phyloP scores from a whole-genome alignment of 2,329 filamentous ascomycete species.

The Diaporthe caulivora region DNA sequence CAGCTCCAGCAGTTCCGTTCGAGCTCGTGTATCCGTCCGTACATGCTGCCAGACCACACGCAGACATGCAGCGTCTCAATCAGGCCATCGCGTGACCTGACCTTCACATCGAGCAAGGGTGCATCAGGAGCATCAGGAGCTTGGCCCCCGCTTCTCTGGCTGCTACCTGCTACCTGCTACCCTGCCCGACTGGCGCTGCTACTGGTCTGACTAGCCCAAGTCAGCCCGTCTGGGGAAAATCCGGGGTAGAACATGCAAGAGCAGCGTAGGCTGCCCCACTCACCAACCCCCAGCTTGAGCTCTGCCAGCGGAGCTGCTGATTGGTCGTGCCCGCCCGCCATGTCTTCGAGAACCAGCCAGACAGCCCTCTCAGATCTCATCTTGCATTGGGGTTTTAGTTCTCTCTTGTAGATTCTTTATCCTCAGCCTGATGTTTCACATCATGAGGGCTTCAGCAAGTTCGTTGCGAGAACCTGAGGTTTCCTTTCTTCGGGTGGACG shows the following conservation, averaged over 20 bases:
- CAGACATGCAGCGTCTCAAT: not conserved
- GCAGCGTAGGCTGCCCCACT: conserved; percentile 24
- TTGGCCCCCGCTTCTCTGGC: not conserved
- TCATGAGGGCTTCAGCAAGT: not conserved
- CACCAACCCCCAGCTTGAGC: conserved; percentile 3
- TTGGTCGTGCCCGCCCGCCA: not conserved
- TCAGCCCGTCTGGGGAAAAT: conserved; percentile 37
- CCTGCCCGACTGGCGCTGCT: not conserved
- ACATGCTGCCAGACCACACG: not conserved
- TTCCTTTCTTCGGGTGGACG: conserved; percentile 10
- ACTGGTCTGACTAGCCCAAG: not conserved
- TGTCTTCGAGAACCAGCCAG: not conserved
- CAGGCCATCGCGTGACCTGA: conserved; percentile 38
- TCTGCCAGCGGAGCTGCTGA: conserved; percentile 24
- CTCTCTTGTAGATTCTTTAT: no score
- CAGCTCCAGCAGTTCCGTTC: conserved; percentile 13
- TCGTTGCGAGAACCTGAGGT: not conserved
- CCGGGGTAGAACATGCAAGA: conserved; percentile 36
- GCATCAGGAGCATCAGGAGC: conserved; percentile 33
- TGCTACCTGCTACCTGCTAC: not conserved
- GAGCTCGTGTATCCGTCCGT: not conserved
- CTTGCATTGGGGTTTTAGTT: not conserved
- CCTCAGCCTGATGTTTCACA: not conserved
- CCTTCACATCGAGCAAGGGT: conserved; percentile 16
- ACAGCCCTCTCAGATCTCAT: conserved; percentile 4